These are phyloP conservation scores for Fomitopsis pinicola DNA, from an alignment of 1,284 basidiomycete genomes.

Conservation along the genomic window DNA sequence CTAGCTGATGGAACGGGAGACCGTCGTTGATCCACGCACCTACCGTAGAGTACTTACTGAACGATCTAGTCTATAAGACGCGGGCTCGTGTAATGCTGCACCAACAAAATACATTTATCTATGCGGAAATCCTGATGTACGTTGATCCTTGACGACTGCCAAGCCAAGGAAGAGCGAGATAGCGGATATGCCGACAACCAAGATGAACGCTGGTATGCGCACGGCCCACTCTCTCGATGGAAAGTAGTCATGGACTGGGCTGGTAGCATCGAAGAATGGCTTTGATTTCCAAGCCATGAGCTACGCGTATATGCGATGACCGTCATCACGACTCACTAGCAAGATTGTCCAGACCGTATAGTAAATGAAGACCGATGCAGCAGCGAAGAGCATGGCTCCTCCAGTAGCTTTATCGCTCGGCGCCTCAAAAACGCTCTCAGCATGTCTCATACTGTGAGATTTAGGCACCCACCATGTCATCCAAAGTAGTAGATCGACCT, in stretches of 20 bases:
- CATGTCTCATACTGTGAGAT: not conserved
- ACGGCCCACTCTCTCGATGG: constrained; percentile 90
- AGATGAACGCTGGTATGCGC: constrained; percentile 77
- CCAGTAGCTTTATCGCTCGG: constrained; percentile 81
- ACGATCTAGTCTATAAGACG: not conserved
- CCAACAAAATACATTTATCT: not conserved
- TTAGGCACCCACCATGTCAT: not conserved
- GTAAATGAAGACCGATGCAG: constrained; percentile 78
- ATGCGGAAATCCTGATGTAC: not conserved
- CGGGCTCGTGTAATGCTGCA: not conserved
- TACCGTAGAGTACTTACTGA: not conserved
- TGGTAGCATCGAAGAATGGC: constrained; percentile 82
- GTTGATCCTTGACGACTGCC: constrained; percentile 40
- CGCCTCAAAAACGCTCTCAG: constrained; percentile 43
- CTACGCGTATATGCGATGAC: not conserved
- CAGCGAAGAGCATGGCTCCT: constrained; percentile 73
- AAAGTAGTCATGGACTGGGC: constrained; percentile 74
- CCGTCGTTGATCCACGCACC: not conserved
- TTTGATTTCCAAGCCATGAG: constrained; percentile 26
- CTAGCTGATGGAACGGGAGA: constrained; percentile 8
- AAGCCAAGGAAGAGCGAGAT: constrained; percentile 78
- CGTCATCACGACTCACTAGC: constrained; percentile 50
- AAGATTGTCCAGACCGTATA: constrained; percentile 91
- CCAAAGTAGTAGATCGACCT: too few species aligned
- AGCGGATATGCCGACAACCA: constrained; percentile 73